A percentile compares a stretch with the other conserved stretches of the same genome.
Evolutionary conservation across 148 eudicot species (phyloP).

Genomic region (Vaccinium darrowii): DNA sequence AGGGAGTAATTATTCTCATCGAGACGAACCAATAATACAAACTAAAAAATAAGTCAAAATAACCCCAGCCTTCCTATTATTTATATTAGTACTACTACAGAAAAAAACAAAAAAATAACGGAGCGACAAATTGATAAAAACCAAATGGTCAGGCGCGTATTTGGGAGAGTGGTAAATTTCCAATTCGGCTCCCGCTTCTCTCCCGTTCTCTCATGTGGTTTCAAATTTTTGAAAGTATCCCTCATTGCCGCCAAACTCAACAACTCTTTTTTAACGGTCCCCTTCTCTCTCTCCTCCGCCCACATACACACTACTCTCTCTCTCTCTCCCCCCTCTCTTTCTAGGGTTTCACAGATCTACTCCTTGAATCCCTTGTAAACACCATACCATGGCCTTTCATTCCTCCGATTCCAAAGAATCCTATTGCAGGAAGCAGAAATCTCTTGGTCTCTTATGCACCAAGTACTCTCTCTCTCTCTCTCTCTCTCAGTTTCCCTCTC

Average conservation of each 20-base stretch:
- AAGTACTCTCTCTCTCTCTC: conserved; percentile 43
- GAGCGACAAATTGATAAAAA: too few species aligned
- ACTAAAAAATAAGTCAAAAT: too few species aligned
- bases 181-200: background rate
- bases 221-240: conserved; percentile 19
- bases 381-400: conserved; percentile 35
- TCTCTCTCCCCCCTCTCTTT: background rate
- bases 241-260: conserved; percentile 23
- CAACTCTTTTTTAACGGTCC: conserved; percentile 14
- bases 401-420: conserved; percentile 29
- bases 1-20: too few species aligned
- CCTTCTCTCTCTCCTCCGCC: background rate
- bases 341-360: background rate
- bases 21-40: too few species aligned
- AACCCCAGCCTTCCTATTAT: too few species aligned
- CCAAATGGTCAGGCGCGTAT: too few species aligned
- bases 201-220: background rate
- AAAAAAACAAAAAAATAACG: too few species aligned
- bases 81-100: too few species aligned
- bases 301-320: background rate
- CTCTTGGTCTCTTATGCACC: conserved; percentile 87
- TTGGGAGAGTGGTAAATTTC: background rate
- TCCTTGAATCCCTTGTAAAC: conserved; percentile 1
- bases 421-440: conserved; percentile 83
- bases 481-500: background rate